phyloP scores from a whole-genome alignment of 306 rosid species.

The Ormosia semicastrata region DNA sequence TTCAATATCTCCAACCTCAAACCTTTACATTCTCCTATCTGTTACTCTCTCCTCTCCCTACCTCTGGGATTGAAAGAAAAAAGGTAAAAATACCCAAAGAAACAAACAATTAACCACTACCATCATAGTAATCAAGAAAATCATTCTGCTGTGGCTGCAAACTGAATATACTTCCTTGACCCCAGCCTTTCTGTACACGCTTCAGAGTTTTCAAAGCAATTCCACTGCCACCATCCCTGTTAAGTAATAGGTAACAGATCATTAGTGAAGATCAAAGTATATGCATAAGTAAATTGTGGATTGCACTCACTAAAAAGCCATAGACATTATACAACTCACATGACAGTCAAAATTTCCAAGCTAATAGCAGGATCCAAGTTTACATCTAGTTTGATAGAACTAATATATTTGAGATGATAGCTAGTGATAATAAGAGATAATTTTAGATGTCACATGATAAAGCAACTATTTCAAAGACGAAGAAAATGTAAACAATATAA shows the following conservation, averaged over 20 bases:
- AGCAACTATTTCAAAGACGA: constrained; percentile 24
- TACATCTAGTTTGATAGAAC: constrained; percentile 23
- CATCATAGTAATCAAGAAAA: constrained; percentile 53
- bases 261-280: constrained; percentile 2
- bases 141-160: constrained; percentile 47
- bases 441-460: not conserved
- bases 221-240: constrained; percentile 79
- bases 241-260: constrained; percentile 24
- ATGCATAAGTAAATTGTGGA: not conserved
- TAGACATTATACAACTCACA: constrained; percentile 1
- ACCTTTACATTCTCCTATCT: not conserved
- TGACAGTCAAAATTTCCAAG: constrained; percentile 1
- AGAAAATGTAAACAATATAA: not conserved
- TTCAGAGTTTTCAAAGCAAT: constrained; percentile 66
- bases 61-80: not conserved
- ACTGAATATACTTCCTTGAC: constrained; percentile 58
- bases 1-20: constrained; percentile 21
- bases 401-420: constrained; percentile 8
- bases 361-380: constrained; percentile 8
- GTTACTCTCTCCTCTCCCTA: not conserved
- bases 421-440: not conserved
- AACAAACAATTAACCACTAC: constrained; percentile 18
- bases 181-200: constrained; percentile 88
- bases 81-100: not conserved
- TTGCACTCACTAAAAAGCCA: constrained; percentile 1